Conservation (phyloP, 768 basidiomycete genomes). For the Stropharia rugosoannulata region DNA sequence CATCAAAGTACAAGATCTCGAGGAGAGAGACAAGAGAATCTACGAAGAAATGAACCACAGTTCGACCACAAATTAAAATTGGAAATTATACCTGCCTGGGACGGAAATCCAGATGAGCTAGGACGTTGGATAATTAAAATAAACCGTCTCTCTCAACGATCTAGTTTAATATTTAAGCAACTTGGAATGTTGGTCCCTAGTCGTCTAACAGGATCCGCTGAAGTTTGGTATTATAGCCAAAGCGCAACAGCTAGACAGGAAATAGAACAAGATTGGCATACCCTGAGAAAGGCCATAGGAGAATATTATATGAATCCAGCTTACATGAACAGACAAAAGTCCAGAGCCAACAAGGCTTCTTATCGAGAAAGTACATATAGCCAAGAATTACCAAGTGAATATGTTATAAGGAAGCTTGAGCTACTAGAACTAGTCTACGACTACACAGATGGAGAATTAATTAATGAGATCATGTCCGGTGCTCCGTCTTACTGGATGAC, state of each 20-base stretch:
- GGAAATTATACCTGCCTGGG: conserved; percentile 30
- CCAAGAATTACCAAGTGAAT: not conserved
- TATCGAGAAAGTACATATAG: not conserved
- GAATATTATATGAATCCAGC: not conserved
- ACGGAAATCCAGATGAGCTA: conserved; percentile 27
- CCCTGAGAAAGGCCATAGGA: not conserved
- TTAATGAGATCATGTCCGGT: conserved; percentile 33
- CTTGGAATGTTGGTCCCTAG: conserved; percentile 29
- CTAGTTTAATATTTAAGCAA: conserved; percentile 19
- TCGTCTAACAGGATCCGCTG: conserved; percentile 22
- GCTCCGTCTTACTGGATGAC: conserved; percentile 26
- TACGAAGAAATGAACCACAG: conserved; percentile 13
- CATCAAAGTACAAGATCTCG: too few relatives aligned
- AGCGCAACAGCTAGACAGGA: not conserved
- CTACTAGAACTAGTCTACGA: not conserved
- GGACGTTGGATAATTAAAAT: conserved; percentile 28
- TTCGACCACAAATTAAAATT: conserved; percentile 32
- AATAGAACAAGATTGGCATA: not conserved
- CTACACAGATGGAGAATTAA: conserved; percentile 6
- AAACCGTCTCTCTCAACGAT: conserved; percentile 21
- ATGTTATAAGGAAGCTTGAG: not conserved
- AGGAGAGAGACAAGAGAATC: not conserved
- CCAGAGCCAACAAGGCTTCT: not conserved
- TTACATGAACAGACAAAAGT: not conserved
- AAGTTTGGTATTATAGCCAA: conserved; percentile 17